A percentile compares a stretch with the other conserved stretches of the same genome.
Conservation (phyloP, 805 yeast genomes). For the Nakazawaea molendinolei region DNA sequence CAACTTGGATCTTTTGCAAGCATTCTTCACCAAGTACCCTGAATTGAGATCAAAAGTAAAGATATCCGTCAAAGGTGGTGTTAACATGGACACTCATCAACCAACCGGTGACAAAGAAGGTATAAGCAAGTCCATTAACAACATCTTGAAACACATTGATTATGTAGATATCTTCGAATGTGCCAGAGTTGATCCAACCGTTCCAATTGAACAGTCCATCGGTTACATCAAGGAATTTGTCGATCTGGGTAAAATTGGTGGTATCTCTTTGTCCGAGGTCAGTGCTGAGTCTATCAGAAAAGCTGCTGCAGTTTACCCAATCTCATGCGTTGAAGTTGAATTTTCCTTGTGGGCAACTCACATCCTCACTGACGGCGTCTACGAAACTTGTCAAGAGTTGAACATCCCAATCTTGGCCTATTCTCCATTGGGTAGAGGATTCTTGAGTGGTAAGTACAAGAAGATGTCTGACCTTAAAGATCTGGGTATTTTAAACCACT, state of each 20-base stretch:
- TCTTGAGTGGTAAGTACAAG: slow-evolving; percentile 58
- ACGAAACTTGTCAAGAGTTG: slow-evolving; percentile 48
- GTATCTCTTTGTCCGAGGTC: slow-evolving; percentile 71
- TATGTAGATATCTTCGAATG: slow-evolving; percentile 57
- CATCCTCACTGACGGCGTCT: slow-evolving; percentile 54
- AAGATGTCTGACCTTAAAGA: slow-evolving; percentile 40
- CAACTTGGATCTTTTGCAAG: slow-evolving; percentile 51
- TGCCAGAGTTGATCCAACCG: slow-evolving; percentile 59
- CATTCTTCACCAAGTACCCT: slow-evolving; percentile 53
- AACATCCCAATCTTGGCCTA: slow-evolving; percentile 69
- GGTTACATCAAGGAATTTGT: slow-evolving; percentile 50
- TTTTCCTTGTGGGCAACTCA: slow-evolving; percentile 66
- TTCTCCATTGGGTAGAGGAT: slow-evolving; percentile 79
- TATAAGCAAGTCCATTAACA: slow-evolving; percentile 41
- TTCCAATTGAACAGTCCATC: slow-evolving; percentile 55
- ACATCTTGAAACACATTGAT: slow-evolving; percentile 28
- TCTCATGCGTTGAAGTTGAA: slow-evolving; percentile 73
- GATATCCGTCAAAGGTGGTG: slow-evolving; percentile 65
- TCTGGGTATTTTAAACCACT: slow-evolving; percentile 43
- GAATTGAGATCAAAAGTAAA: slow-evolving; percentile 48
- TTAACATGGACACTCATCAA: slow-evolving; percentile 25
- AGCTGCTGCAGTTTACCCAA: slow-evolving; percentile 50
- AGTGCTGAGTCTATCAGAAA: slow-evolving; percentile 51
- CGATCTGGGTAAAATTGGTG: slow-evolving; percentile 59
- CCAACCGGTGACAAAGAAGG: slow-evolving; percentile 49